Percentiles rank a stretch among this genome's conserved stretches.
phyloP scores from a whole-genome alignment of 805 yeast genomes.

The Candida silvicultrix region DNA sequence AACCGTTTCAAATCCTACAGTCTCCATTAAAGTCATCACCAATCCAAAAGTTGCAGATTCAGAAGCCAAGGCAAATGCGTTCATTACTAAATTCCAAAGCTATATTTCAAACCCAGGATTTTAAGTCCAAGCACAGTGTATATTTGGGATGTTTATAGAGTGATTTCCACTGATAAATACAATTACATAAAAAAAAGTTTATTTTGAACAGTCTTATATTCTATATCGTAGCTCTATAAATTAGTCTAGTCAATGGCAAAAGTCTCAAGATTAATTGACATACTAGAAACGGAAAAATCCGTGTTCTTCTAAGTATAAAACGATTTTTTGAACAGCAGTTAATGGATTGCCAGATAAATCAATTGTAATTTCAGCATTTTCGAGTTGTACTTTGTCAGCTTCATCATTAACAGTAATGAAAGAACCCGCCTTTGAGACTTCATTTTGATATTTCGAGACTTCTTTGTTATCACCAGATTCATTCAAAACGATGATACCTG shows the following conservation, averaged over 20 bases:
- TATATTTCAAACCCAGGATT: not conserved
- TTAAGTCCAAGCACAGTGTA: not conserved
- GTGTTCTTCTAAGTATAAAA: constrained; percentile 69
- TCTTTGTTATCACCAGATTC: constrained; percentile 7
- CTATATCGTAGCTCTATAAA: too few relatives aligned
- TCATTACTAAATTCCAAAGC: not conserved
- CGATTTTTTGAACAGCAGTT: constrained; percentile 69
- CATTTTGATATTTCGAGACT: constrained; percentile 11
- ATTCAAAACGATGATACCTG: constrained; percentile 73
- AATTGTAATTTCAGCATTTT: constrained; percentile 51
- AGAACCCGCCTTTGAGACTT: constrained; percentile 39
- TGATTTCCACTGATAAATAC: not conserved
- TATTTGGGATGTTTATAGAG: not conserved
- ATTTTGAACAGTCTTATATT: too few relatives aligned
- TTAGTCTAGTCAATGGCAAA: too few relatives aligned
- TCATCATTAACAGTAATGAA: constrained; percentile 42
- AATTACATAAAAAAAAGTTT: not conserved
- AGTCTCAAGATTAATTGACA: constrained; percentile 1
- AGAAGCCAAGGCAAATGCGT: constrained; percentile 35
- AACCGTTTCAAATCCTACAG: constrained; percentile 20
- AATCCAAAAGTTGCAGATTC: constrained; percentile 35
- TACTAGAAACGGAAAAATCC: constrained; percentile 61
- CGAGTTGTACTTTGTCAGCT: constrained; percentile 26
- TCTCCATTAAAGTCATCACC: constrained; percentile 29
- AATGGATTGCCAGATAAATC: constrained; percentile 51